Conservation (phyloP, 768 basidiomycete species). For the Polyporus arcularius region DNA sequence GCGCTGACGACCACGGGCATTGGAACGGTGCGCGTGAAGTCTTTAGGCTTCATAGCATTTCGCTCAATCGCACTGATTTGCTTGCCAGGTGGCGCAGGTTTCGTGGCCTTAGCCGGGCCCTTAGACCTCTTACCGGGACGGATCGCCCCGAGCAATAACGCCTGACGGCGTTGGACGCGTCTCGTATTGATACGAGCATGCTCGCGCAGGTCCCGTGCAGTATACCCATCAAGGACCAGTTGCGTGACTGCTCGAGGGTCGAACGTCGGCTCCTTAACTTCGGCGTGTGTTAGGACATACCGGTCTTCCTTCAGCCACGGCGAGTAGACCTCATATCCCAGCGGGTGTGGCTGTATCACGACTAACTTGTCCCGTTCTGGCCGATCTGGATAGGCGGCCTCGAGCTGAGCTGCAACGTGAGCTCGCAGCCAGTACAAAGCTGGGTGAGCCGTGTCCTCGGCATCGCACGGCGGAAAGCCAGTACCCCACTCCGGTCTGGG, state of each 20-base stretch:
- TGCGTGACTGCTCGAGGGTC: too few species aligned
- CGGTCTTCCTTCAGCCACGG: too few species aligned
- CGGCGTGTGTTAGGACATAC: too few species aligned
- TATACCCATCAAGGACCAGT: too few species aligned
- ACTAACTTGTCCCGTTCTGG: neutral
- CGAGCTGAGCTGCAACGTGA: neutral
- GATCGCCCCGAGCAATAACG: neutral
- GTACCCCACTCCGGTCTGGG: neutral
- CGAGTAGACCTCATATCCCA: too few species aligned
- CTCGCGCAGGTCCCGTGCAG: too few species aligned
- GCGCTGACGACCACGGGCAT: constrained; percentile 17
- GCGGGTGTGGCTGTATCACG: too few species aligned
- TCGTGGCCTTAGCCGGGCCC: neutral
- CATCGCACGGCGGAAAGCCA: neutral
- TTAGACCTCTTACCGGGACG: neutral
- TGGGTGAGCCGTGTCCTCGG: neutral
- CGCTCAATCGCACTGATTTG: constrained; percentile 5
- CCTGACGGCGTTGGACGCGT: too few species aligned
- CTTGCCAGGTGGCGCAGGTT: neutral
- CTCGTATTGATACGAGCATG: too few species aligned
- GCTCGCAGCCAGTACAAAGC: neutral
- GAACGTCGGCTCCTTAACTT: too few species aligned
- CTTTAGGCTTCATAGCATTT: neutral
- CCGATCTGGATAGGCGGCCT: neutral
- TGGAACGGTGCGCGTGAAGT: constrained; percentile 13